These are phyloP conservation scores for Saccharomycopsis capsularis DNA, from an alignment of 805 yeast genomes.

Conservation along the genomic window DNA sequence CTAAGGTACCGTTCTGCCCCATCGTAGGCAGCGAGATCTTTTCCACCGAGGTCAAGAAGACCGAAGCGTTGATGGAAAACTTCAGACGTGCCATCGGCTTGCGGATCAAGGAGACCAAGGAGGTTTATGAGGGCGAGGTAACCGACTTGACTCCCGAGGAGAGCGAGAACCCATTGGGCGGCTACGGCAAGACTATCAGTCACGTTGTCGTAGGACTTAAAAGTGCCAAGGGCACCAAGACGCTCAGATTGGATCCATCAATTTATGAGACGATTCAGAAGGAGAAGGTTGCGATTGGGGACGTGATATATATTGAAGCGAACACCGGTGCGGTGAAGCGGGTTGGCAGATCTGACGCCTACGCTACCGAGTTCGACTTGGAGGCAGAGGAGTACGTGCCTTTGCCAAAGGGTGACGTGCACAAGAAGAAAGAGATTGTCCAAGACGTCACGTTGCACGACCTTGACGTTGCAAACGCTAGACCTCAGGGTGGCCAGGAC, in stretches of 20 bases:
- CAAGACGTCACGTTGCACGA: constrained; percentile 97
- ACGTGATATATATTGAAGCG: constrained; percentile 93
- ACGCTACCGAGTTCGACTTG: constrained; percentile 95
- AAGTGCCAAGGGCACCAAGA: constrained; percentile 87
- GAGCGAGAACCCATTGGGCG: constrained; percentile 93
- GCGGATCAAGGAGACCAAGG: constrained; percentile 93
- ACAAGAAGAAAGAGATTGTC: constrained; percentile 94
- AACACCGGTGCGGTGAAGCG: constrained; percentile 96
- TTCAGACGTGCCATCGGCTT: constrained; percentile 95
- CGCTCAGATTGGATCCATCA: constrained; percentile 80
- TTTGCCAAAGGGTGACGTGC: constrained; percentile 97
- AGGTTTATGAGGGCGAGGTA: constrained; percentile 97
- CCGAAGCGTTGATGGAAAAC: constrained; percentile 93
- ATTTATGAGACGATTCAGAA: constrained; percentile 92
- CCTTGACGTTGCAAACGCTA: constrained; percentile 90
- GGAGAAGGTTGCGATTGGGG: constrained; percentile 92
- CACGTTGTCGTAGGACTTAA: constrained; percentile 93
- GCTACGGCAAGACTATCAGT: constrained; percentile 93
- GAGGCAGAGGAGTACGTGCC: constrained; percentile 99
- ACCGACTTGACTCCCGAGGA: constrained; percentile 94
- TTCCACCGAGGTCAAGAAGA: constrained; percentile 95
- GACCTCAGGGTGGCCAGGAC: constrained; percentile 97
- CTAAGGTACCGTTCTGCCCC: constrained; percentile 96
- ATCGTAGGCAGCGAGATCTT: constrained; percentile 91
- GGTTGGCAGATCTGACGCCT: constrained; percentile 97